Evolutionary conservation across 2,329 filamentous ascomycete genomes (phyloP).

Genomic region (Xylaria sp.): DNA sequence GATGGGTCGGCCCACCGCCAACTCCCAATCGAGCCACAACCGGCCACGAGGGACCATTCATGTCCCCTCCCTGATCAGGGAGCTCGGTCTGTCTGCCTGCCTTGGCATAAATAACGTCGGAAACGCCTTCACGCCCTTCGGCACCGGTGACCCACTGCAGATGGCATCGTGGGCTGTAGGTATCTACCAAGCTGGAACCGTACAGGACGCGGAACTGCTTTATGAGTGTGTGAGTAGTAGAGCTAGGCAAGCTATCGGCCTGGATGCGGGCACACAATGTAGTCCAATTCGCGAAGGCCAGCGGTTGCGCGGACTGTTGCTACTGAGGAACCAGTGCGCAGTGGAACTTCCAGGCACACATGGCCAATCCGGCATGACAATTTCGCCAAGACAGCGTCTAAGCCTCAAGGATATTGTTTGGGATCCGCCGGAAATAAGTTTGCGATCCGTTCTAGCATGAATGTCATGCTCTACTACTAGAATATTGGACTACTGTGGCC

Average conservation of each 20-base stretch:
- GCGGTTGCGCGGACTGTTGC: conserved; percentile 44
- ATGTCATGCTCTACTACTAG: not conserved
- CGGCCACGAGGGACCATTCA: conserved; percentile 70
- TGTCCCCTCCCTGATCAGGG: conserved; percentile 68
- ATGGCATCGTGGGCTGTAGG: conserved; percentile 72
- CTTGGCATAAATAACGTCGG: conserved; percentile 78
- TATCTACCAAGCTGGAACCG: conserved; percentile 74
- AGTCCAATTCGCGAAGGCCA: conserved; percentile 38
- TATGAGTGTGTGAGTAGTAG: conserved; percentile 56
- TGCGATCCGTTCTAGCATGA: conserved; percentile 49
- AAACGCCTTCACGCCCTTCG: conserved; percentile 79
- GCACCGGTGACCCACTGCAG: conserved; percentile 72
- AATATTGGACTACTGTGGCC: not conserved
- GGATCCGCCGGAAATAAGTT: conserved; percentile 52
- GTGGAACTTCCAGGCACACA: conserved; percentile 42
- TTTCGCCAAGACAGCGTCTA: conserved; percentile 47
- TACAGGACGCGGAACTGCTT: conserved; percentile 66
- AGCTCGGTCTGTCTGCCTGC: conserved; percentile 67
- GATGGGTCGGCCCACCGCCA: conserved; percentile 63
- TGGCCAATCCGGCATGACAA: conserved; percentile 30
- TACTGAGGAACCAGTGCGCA: conserved; percentile 44
- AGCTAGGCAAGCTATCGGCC: conserved; percentile 52
- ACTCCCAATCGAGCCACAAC: conserved; percentile 38
- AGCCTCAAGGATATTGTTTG: conserved; percentile 53
- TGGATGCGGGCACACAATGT: conserved; percentile 30